A percentile compares a stretch with the other conserved stretches of the same genome.
phyloP scores from a whole-genome alignment of 805 yeast genomes.

The Kodamaea nitidulidarum region DNA sequence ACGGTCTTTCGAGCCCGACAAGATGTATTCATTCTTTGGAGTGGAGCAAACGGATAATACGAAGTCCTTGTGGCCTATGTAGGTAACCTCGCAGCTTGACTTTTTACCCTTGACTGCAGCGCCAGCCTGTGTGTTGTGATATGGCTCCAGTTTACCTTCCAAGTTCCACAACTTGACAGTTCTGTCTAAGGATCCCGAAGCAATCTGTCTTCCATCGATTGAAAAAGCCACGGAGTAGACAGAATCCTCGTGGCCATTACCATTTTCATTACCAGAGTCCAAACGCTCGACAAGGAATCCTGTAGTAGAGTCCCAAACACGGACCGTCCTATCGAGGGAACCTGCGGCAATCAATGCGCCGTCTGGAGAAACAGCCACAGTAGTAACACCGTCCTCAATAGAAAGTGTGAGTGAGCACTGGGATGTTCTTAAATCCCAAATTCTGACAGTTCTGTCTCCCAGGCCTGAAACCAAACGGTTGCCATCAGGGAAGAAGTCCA shows the following conservation, averaged over 20 bases:
- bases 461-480: constrained; percentile 90
- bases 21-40: constrained; percentile 84
- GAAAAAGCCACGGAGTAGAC: constrained; percentile 94
- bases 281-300: constrained; percentile 89
- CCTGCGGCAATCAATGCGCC: constrained; percentile 95
- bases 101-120: constrained; percentile 25
- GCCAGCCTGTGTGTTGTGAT: constrained; percentile 17
- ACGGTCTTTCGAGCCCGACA: constrained; percentile 94
- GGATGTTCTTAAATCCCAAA: constrained; percentile 91
- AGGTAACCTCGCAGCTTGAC: constrained; percentile 81
- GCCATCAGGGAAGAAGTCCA: constrained; percentile 93
- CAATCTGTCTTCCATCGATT: constrained; percentile 85
- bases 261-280: constrained; percentile 81
- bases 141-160: constrained; percentile 46
- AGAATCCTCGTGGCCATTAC: constrained; percentile 93
- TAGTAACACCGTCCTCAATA: constrained; percentile 96
- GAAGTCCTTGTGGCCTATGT: constrained; percentile 94
- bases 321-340: constrained; percentile 87
- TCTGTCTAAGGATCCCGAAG: constrained; percentile 91
- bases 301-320: constrained; percentile 94
- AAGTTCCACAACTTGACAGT: constrained; percentile 95
- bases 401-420: constrained; percentile 84
- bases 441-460: constrained; percentile 93
- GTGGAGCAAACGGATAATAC: constrained; percentile 92
- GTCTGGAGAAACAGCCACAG: constrained; percentile 95